phyloP scores from a whole-genome alignment of 2,329 filamentous ascomycete genomes.

The Hypoxylon sp. region DNA sequence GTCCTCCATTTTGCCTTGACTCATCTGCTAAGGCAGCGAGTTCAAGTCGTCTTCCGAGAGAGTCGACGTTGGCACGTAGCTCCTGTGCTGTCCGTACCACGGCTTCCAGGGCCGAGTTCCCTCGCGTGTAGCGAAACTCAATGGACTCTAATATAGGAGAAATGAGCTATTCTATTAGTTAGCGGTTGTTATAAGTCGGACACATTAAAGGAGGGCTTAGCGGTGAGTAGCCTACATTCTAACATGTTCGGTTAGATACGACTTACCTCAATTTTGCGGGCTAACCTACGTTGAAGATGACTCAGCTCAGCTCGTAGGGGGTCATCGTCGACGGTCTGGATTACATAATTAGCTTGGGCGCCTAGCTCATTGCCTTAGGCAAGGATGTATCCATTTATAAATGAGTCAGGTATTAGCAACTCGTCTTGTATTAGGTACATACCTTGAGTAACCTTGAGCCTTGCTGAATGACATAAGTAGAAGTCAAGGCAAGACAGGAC shows the following conservation, averaged over 20 bases:
- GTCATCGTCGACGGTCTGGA: constrained; percentile 76
- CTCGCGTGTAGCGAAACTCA: constrained; percentile 64
- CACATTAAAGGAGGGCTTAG: constrained; percentile 7
- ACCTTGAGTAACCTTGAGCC: constrained; percentile 80
- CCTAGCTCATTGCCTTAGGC: not conserved
- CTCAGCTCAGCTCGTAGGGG: constrained; percentile 78
- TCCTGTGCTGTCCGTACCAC: constrained; percentile 87
- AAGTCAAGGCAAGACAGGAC: constrained; percentile 88
- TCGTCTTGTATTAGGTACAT: constrained; percentile 6
- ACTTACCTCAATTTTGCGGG: constrained; percentile 85
- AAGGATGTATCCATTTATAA: not conserved
- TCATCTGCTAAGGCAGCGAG: constrained; percentile 77
- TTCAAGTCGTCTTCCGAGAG: constrained; percentile 81
- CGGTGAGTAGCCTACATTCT: constrained; percentile 37
- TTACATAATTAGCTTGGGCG: constrained; percentile 30
- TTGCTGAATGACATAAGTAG: constrained; percentile 86
- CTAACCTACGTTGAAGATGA: constrained; percentile 78
- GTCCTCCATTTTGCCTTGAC: constrained; percentile 58
- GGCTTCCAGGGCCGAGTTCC: constrained; percentile 79
- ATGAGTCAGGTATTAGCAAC: not conserved
- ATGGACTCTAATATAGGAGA: constrained; percentile 53
- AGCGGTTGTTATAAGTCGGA: constrained; percentile 8
- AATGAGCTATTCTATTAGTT: constrained; percentile 47
- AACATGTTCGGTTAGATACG: constrained; percentile 17
- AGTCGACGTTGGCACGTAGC: constrained; percentile 85